These are phyloP conservation scores for Crithidia brevicula DNA, from an alignment of 208 protist genomes.

Conservation along the genomic window DNA sequence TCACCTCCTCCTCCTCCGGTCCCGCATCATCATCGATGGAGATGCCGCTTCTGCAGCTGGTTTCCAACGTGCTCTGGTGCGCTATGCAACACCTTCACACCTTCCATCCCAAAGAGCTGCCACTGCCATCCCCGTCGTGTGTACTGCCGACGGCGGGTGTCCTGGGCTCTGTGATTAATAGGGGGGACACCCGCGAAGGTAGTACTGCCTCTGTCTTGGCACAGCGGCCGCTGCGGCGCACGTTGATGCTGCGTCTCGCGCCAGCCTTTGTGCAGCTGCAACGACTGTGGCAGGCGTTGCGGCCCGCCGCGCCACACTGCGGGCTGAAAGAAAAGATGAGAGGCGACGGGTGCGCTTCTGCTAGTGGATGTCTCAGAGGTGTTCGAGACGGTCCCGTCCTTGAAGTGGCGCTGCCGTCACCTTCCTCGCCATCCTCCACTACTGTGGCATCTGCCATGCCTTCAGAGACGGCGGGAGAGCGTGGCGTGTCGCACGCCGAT, in stretches of 20 bases:
- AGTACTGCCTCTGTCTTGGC: too few species aligned
- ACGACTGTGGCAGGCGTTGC: constrained; percentile 21
- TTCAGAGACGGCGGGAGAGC: neutral
- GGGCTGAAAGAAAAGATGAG: too few species aligned
- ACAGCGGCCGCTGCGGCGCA: constrained; percentile 7
- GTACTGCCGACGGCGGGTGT: too few species aligned
- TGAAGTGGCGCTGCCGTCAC: constrained; percentile 15
- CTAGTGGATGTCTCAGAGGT: too few species aligned
- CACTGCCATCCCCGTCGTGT: too few species aligned
- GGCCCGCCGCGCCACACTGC: too few species aligned
- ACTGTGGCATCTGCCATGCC: too few species aligned
- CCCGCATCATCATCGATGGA: too few species aligned
- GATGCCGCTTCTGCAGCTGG: constrained; percentile 2
- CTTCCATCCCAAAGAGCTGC: neutral
- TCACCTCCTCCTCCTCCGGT: neutral
- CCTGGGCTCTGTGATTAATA: too few species aligned
- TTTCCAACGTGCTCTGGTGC: constrained; percentile 19
- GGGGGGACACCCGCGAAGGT: too few species aligned
- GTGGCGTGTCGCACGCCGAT: neutral
- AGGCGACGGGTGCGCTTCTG: neutral
- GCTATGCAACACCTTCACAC: constrained; percentile 11
- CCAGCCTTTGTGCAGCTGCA: constrained; percentile 26
- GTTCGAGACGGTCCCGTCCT: constrained; percentile 10
- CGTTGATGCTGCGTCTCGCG: constrained; percentile 13
- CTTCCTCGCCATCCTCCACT: too few species aligned